A percentile compares a stretch with the other conserved stretches of the same genome.
phyloP scores from a whole-genome alignment of 768 basidiomycete genomes.

The Tulasnella calospora region DNA sequence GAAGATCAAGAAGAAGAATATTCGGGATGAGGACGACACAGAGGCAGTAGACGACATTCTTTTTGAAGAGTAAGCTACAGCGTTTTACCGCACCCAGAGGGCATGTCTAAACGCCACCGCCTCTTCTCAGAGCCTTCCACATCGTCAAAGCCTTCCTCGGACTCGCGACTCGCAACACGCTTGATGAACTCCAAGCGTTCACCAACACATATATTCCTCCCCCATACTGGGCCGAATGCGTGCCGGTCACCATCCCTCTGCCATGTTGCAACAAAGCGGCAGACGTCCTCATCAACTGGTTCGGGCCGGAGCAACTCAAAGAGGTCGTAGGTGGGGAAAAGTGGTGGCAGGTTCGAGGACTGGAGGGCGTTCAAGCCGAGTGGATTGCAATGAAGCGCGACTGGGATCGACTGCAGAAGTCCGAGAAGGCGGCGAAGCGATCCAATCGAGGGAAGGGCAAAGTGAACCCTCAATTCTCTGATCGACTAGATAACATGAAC shows the following conservation, averaged over 20 bases:
- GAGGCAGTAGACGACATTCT: conserved; percentile 58
- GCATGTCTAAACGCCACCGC: background rate
- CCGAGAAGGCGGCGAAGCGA: conserved; percentile 3
- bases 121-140: conserved; percentile 51
- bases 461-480: conserved; percentile 26
- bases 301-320: conserved; percentile 10
- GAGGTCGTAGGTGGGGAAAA: conserved; percentile 78
- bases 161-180: conserved; percentile 57
- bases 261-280: conserved; percentile 17
- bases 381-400: conserved; percentile 43
- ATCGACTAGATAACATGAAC: conserved; percentile 25
- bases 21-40: conserved; percentile 35
- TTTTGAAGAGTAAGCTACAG: conserved; percentile 56
- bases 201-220: conserved; percentile 21
- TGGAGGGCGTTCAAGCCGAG: conserved; percentile 65
- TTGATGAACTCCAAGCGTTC: conserved; percentile 67
- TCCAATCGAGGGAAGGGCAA: conserved; percentile 8
- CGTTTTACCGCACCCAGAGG: background rate
- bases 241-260: conserved; percentile 5
- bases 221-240: conserved; percentile 17
- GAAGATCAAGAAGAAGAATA: conserved; percentile 41
- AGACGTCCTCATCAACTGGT: conserved; percentile 19
- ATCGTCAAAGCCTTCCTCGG: conserved; percentile 70
- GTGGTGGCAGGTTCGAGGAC: conserved; percentile 95
- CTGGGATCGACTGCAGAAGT: conserved; percentile 32